Percentiles rank a stretch among this genome's conserved stretches.
These are phyloP conservation scores for Claviceps sp. DNA, from an alignment of 2,329 filamentous ascomycete species.

Conservation along the genomic window DNA sequence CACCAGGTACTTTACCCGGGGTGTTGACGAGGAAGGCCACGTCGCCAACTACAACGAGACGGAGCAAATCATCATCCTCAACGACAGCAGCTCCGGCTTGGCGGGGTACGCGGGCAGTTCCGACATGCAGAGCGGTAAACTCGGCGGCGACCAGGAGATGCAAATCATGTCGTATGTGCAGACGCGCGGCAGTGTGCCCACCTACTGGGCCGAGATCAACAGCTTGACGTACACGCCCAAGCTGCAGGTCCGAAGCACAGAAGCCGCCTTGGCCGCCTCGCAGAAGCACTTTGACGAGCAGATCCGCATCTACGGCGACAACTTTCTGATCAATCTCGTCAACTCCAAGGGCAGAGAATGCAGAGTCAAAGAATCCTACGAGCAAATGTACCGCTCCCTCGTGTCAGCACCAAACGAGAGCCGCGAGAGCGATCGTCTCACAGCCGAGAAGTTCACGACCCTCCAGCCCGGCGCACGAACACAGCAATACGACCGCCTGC, in stretches of 20 bases:
- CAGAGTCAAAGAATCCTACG: slow-evolving; percentile 83
- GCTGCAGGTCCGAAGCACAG: slow-evolving; percentile 73
- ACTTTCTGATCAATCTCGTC: slow-evolving; percentile 92
- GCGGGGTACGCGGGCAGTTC: slow-evolving; percentile 69
- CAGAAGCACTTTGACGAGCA: slow-evolving; percentile 87
- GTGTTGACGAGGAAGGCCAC: slow-evolving; percentile 83
- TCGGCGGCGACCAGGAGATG: slow-evolving; percentile 53
- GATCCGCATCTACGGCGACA: slow-evolving; percentile 85
- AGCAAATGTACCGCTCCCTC: slow-evolving; percentile 70
- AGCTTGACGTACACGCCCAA: slow-evolving; percentile 83
- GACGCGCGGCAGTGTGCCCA: slow-evolving; percentile 88
- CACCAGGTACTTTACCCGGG: slow-evolving; percentile 88
- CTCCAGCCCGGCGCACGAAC: slow-evolving; percentile 51
- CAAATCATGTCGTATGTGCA: slow-evolving; percentile 93
- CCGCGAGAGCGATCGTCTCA: slow-evolving; percentile 49
- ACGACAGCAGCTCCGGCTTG: slow-evolving; percentile 62
- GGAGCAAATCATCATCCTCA: slow-evolving; percentile 81
- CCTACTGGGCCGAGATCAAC: slow-evolving; percentile 95
- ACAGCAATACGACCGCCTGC: slow-evolving; percentile 64
- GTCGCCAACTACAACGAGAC: slow-evolving; percentile 99
- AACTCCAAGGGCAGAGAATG: slow-evolving; percentile 91
- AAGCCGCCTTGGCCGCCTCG: slow-evolving; percentile 66
- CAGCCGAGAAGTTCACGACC: slow-evolving; percentile 67
- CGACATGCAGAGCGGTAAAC: slow-evolving; percentile 62
- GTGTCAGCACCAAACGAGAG: slow-evolving; percentile 55